These are phyloP conservation scores for Ascochyta pisi DNA, from an alignment of 2,329 filamentous ascomycete genomes.

Conservation along the genomic window DNA sequence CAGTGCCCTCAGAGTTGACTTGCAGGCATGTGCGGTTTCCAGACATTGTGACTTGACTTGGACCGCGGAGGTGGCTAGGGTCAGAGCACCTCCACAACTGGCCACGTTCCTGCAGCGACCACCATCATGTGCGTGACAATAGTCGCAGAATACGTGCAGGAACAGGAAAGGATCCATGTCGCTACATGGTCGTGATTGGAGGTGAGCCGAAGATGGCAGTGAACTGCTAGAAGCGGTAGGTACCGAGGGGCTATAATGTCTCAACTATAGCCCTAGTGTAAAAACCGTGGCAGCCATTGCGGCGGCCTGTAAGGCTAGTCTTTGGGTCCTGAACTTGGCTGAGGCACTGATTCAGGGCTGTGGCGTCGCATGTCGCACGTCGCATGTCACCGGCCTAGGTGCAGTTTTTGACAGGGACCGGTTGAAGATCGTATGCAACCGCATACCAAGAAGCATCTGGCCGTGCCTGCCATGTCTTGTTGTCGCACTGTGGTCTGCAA, in stretches of 20 bases:
- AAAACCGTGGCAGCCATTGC: slow-evolving; percentile 15
- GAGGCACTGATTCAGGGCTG: slow-evolving; percentile 15
- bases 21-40: slow-evolving; percentile 24
- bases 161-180: slow-evolving; percentile 18
- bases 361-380: slow-evolving; percentile 27
- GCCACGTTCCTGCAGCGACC: slow-evolving; percentile 31
- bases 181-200: slow-evolving; percentile 16
- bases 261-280: slow-evolving; percentile 24
- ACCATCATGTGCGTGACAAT: slow-evolving; percentile 29
- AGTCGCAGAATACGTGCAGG: slow-evolving; percentile 28
- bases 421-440: slow-evolving; percentile 7
- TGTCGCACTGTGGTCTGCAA: background rate
- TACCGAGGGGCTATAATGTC: slow-evolving; percentile 28
- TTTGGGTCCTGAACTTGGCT: slow-evolving; percentile 17
- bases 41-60: slow-evolving; percentile 22
- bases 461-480: background rate
- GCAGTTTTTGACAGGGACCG: slow-evolving; percentile 18
- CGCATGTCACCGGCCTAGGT: slow-evolving; percentile 26
- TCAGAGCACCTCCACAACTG: slow-evolving; percentile 15
- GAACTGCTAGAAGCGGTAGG: slow-evolving; percentile 17
- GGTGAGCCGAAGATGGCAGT: slow-evolving; percentile 12
- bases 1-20: slow-evolving; percentile 9
- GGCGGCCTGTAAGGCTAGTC: slow-evolving; percentile 19
- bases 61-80: slow-evolving; percentile 22
- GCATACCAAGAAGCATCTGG: background rate